Evolutionary conservation across 148 eudicot genomes (phyloP), one percentile per base, ranked within the genome.

Genomic region (Amaranthus cruentus): DNA sequence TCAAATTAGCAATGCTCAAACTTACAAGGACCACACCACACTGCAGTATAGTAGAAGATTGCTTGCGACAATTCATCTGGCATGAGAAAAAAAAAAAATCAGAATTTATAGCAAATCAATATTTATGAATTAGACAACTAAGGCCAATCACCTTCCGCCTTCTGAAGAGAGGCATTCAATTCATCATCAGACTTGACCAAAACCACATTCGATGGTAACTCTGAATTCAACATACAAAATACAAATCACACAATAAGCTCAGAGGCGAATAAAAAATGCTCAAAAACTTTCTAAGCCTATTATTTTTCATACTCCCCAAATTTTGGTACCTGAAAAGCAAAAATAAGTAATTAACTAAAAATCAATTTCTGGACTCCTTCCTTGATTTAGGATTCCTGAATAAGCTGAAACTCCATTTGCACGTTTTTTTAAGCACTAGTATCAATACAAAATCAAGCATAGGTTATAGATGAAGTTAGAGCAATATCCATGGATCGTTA

Each of bases 21-120:
- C 98, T 88, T 89, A 94, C 98, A 94, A 66, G 98, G 98, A 47
- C 93, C 92, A 79, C 98, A 94, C 98, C 98, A 94, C 66, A 58
- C 90, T 15, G 98, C 98, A 51, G 98, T 94, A 81, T 87, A 94
- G 88, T 94, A 94, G 79, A 88, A 88, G 79, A 94, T 85, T 63
- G 93, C 87, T 6, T 89, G 85, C 77, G 73, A 78, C 54, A 91
- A 84, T 81, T 89, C 97, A 83, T 89, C 98, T 94, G 47, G 28
- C 38, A 28, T 28, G 83, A 55, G 7, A 71, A 66, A 67, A 63
- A n/a, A n/a, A n/a, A 51, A 62, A 15, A 68, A 55, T 13, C 12
- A 62, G 28, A 71, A 9, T 65, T 47, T 18, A 54, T 4, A 75
- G 65, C 57, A 21, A 2, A 13, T 28, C 38, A 9, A 55, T 21